A percentile compares a stretch with the other conserved stretches of the same genome.
phyloP scores from a whole-genome alignment of 2,329 filamentous ascomycete genomes.

The Ceratocystis ficicola region DNA sequence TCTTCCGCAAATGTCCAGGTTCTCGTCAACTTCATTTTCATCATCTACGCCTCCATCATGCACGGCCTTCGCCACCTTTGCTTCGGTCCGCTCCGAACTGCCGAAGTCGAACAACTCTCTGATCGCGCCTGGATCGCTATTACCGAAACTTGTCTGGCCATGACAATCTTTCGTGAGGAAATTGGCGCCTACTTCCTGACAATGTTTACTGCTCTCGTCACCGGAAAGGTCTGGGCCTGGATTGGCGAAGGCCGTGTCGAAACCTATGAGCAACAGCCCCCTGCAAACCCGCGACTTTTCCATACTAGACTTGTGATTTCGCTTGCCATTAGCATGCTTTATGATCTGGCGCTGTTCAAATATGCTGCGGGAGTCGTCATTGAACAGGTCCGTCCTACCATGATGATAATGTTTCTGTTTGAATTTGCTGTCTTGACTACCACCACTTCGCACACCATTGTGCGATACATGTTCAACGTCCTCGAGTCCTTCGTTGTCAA shows the following conservation, averaged over 20 bases:
- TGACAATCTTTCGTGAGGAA: constrained; percentile 96
- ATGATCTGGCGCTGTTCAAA: constrained; percentile 66
- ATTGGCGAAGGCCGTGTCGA: constrained; percentile 92
- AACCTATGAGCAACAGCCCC: constrained; percentile 87
- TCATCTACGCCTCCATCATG: constrained; percentile 67
- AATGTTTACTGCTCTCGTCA: constrained; percentile 89
- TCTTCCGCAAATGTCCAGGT: constrained; percentile 43
- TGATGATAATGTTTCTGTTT: constrained; percentile 99
- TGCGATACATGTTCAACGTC: constrained; percentile 67
- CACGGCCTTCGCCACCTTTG: constrained; percentile 82
- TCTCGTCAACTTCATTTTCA: constrained; percentile 77
- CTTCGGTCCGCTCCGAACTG: constrained; percentile 78
- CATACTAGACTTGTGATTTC: constrained; percentile 72
- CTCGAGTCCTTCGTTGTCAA: constrained; percentile 64
- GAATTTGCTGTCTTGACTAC: constrained; percentile 84
- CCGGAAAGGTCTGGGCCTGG: constrained; percentile 97
- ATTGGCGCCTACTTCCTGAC: constrained; percentile 87
- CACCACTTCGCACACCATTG: constrained; percentile 64
- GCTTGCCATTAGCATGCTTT: constrained; percentile 63
- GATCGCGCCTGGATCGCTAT: constrained; percentile 98
- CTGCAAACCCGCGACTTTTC: constrained; percentile 76
- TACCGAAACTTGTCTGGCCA: constrained; percentile 89
- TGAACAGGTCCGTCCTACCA: constrained; percentile 78
- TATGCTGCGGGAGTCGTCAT: constrained; percentile 77
- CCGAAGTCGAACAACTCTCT: constrained; percentile 93